Conservation (phyloP, 352 stramenopile species). For the Peronosclerospora sorghi region DNA sequence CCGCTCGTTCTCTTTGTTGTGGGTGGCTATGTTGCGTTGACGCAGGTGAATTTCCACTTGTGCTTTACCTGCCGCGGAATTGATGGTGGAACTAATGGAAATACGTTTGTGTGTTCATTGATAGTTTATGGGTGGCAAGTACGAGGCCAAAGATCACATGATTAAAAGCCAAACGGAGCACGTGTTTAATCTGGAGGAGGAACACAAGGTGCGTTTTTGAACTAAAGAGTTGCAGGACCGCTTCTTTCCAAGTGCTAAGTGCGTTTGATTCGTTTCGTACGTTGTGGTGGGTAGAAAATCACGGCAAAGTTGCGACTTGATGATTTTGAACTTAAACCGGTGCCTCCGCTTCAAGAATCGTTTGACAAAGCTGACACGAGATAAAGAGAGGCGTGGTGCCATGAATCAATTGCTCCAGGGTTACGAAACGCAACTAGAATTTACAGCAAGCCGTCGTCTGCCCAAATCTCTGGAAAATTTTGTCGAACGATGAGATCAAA, state of each 20-base stretch:
- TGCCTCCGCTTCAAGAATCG: slow-evolving; percentile 44
- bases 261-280: neutral
- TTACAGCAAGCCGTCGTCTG: too few relatives aligned
- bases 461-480: too few relatives aligned
- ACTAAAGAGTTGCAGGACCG: neutral
- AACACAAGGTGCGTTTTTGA: slow-evolving; percentile 53
- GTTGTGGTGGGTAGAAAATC: slow-evolving; percentile 46
- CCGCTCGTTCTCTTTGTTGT: slow-evolving; percentile 78
- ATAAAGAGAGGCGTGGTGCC: too few relatives aligned
- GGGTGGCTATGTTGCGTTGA: slow-evolving; percentile 61
- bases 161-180: slow-evolving; percentile 79
- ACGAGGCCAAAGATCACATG: slow-evolving; percentile 62
- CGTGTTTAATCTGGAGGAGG: slow-evolving; percentile 75
- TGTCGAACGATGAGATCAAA: too few relatives aligned
- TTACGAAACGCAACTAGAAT: too few relatives aligned
- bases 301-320: slow-evolving; percentile 71
- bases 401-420: too few relatives aligned
- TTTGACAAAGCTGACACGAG: slow-evolving; percentile 1
- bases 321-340: slow-evolving; percentile 80
- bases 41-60: slow-evolving; percentile 31
- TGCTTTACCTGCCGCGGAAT: neutral
- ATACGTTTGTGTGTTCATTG: neutral
- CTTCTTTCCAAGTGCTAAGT: neutral
- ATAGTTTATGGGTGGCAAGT: slow-evolving; percentile 78
- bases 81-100: neutral